A percentile compares a stretch with the other conserved stretches of the same genome.
phyloP scores from a whole-genome alignment of 1,284 basidiomycete species.

The Irpex lacteus region DNA sequence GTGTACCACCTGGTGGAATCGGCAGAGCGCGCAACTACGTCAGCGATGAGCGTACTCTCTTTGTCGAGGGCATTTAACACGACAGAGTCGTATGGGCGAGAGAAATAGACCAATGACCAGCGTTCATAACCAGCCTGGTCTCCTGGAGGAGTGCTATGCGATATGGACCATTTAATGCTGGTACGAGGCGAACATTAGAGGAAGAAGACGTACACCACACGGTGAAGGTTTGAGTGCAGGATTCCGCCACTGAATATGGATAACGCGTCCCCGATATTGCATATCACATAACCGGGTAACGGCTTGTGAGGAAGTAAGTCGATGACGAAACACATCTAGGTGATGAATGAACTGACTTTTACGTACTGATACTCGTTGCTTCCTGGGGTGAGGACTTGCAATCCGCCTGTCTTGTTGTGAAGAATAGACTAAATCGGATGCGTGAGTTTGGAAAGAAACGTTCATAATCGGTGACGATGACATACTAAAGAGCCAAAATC shows the following conservation, averaged over 20 bases:
- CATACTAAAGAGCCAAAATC: constrained; percentile 36
- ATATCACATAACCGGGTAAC: constrained; percentile 30
- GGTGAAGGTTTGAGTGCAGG: constrained; percentile 34
- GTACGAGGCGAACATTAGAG: constrained; percentile 14
- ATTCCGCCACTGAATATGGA: constrained; percentile 35
- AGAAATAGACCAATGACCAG: constrained; percentile 39
- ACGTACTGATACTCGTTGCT: constrained; percentile 64
- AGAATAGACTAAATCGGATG: constrained; percentile 47
- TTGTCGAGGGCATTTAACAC: constrained; percentile 23
- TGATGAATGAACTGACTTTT: constrained; percentile 36
- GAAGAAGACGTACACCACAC: constrained; percentile 28
- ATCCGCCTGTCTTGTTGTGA: constrained; percentile 68
- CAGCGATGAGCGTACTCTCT: constrained; percentile 26
- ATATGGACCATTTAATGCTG: neutral
- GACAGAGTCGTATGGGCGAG: constrained; percentile 31
- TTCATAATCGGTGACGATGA: constrained; percentile 28
- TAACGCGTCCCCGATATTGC: constrained; percentile 36
- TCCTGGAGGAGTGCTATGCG: constrained; percentile 22
- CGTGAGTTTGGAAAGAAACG: neutral
- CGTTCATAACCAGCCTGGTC: constrained; percentile 32
- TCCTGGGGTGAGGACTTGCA: constrained; percentile 67
- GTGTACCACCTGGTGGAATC: constrained; percentile 20
- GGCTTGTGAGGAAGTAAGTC: constrained; percentile 18
- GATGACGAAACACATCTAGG: constrained; percentile 30
- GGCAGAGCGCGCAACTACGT: constrained; percentile 22